Evolutionary conservation across 2,329 filamentous ascomycete species (phyloP).

Genomic region (Thielaviopsis populi): DNA sequence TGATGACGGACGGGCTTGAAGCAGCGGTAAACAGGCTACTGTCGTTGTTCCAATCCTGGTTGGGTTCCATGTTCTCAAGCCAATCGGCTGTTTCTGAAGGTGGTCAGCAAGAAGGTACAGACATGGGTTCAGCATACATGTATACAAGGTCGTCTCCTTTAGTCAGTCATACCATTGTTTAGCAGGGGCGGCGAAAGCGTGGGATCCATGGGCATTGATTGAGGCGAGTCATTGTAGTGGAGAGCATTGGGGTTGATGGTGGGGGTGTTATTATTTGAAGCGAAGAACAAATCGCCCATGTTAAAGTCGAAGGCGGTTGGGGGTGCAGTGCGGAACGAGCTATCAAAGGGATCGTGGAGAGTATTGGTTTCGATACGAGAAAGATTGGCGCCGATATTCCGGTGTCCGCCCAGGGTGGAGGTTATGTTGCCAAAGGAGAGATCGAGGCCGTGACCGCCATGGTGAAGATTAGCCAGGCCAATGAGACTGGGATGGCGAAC

Average conservation of each 20-base stretch:
- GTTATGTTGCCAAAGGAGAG: constrained; percentile 63
- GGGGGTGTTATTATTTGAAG: constrained; percentile 22
- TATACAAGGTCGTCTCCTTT: constrained; percentile 68
- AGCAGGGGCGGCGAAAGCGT: constrained; percentile 40
- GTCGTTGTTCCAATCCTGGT: constrained; percentile 6
- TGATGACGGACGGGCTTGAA: constrained; percentile 91
- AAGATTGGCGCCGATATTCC: constrained; percentile 50
- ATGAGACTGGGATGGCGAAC: constrained; percentile 62
- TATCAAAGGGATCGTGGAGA: constrained; percentile 19
- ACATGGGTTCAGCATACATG: not conserved
- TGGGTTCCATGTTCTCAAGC: constrained; percentile 10
- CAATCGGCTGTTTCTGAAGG: constrained; percentile 13
- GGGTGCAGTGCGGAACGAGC: constrained; percentile 61
- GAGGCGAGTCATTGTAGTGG: constrained; percentile 69
- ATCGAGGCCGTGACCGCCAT: constrained; percentile 30
- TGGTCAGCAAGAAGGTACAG: constrained; percentile 6
- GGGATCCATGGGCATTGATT: constrained; percentile 47
- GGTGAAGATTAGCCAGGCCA: constrained; percentile 43
- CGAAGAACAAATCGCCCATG: constrained; percentile 55
- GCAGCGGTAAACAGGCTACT: constrained; percentile 46
- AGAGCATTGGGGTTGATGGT: constrained; percentile 60
- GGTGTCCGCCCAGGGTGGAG: constrained; percentile 43
- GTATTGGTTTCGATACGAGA: constrained; percentile 71
- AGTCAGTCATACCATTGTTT: constrained; percentile 71
- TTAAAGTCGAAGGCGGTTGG: constrained; percentile 54